These are phyloP conservation scores for Hygrophorus russula DNA, from an alignment of 768 basidiomycete genomes.

Conservation along the genomic window DNA sequence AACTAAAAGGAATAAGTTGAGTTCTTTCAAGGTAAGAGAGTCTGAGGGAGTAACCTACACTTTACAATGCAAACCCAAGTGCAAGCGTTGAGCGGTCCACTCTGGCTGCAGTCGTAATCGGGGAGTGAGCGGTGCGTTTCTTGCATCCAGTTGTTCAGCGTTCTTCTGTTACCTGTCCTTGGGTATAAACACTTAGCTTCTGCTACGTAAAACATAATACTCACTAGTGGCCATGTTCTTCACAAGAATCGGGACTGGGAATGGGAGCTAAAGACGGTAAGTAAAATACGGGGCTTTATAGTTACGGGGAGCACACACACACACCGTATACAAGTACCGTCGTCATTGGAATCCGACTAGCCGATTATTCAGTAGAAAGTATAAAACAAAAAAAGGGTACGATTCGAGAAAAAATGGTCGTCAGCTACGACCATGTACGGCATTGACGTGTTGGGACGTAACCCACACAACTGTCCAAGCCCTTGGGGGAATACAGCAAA, in stretches of 20 bases:
- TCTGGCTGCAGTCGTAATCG: not conserved
- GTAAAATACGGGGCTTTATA: not conserved
- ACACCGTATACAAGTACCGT: not conserved
- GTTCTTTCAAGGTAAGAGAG: not conserved
- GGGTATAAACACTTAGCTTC: no score
- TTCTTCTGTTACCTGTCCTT: not conserved
- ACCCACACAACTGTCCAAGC: no score
- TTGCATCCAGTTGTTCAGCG: not conserved
- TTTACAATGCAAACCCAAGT: conserved; percentile 18
- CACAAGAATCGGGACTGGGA: no score
- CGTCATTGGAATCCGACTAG: not conserved
- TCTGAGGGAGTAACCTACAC: conserved; percentile 14
- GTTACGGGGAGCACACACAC: not conserved
- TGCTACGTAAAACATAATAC: no score
- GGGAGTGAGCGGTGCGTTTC: not conserved
- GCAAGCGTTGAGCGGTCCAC: conserved; percentile 15
- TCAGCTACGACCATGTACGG: no score
- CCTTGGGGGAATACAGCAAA: no score
- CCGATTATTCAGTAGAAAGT: not conserved
- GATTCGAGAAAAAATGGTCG: no score
- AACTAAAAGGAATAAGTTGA: conserved; percentile 5
- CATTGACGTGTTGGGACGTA: no score
- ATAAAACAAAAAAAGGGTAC: no score
- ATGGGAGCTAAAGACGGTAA: conserved; percentile 2
- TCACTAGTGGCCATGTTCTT: no score